Conservation (phyloP, 2,329 filamentous ascomycete genomes). For the Endoconidiophora polonica region DNA sequence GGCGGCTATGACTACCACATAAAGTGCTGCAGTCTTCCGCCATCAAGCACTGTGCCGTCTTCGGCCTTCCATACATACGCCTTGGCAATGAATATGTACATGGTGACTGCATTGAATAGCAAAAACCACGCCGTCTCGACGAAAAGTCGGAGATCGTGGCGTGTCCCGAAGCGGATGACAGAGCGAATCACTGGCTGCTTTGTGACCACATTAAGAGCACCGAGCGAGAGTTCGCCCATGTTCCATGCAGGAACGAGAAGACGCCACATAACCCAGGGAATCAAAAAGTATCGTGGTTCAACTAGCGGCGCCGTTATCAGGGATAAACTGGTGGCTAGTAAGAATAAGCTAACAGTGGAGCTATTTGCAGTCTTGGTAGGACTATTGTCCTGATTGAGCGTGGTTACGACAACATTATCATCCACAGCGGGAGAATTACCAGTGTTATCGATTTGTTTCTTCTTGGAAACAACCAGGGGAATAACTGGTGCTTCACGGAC, state of each 20-base stretch:
- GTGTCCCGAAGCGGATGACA: slow-evolving; percentile 12
- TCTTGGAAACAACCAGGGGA: too few species aligned
- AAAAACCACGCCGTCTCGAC: slow-evolving; percentile 56
- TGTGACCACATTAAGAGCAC: slow-evolving; percentile 4
- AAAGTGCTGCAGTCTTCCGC: slow-evolving; percentile 52
- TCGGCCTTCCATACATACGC: slow-evolving; percentile 49
- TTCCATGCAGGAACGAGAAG: slow-evolving; percentile 49
- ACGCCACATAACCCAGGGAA: slow-evolving; percentile 89
- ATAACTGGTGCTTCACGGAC: not conserved
- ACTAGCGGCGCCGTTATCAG: slow-evolving; percentile 81
- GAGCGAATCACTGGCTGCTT: not conserved
- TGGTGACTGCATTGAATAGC: slow-evolving; percentile 45
- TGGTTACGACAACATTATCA: slow-evolving; percentile 11
- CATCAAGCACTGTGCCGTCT: slow-evolving; percentile 35
- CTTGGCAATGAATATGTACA: slow-evolving; percentile 52
- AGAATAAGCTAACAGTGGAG: slow-evolving; percentile 37
- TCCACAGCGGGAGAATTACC: not conserved
- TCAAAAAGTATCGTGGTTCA: slow-evolving; percentile 88
- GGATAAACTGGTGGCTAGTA: slow-evolving; percentile 58
- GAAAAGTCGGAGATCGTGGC: slow-evolving; percentile 30
- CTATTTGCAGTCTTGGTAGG: slow-evolving; percentile 16
- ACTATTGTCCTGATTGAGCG: slow-evolving; percentile 17
- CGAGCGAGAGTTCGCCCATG: slow-evolving; percentile 7
- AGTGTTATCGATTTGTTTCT: not conserved
- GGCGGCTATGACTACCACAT: slow-evolving; percentile 45